Percentiles rank a stretch among this genome's conserved stretches.
Evolutionary conservation across 352 stramenopile genomes (phyloP).

Genomic region (Pythium pyrilobum): DNA sequence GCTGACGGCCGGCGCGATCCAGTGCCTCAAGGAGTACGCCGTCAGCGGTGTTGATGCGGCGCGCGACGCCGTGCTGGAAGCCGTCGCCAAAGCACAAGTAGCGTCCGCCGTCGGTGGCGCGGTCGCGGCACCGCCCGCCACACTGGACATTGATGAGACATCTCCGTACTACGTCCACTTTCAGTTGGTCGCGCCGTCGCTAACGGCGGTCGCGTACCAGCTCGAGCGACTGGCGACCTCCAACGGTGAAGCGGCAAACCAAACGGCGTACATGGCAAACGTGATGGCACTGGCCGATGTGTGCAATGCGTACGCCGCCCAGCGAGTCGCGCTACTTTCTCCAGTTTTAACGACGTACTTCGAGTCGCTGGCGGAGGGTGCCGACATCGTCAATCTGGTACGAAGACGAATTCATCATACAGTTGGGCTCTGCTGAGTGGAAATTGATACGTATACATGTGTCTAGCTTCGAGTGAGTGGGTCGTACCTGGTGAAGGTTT

Average conservation of each 20-base stretch:
- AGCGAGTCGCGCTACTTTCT: constrained; percentile 55
- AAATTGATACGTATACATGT: background rate
- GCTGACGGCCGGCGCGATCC: constrained; percentile 54
- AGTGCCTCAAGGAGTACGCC: constrained; percentile 69
- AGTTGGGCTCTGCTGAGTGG: background rate
- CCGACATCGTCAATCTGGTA: constrained; percentile 72
- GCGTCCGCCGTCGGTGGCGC: background rate
- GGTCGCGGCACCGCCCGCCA: constrained; percentile 7
- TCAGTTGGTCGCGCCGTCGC: constrained; percentile 55
- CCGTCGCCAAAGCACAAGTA: constrained; percentile 28
- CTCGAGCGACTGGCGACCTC: constrained; percentile 40
- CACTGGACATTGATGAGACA: constrained; percentile 53
- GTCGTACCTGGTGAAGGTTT: constrained; percentile 61
- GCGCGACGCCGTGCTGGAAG: constrained; percentile 58
- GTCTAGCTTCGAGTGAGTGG: constrained; percentile 54
- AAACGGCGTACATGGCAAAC: constrained; percentile 34
- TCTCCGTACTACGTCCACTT: constrained; percentile 79
- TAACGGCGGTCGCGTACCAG: constrained; percentile 54
- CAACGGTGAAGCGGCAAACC: constrained; percentile 16
- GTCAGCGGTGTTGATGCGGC: constrained; percentile 59
- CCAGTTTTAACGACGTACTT: constrained; percentile 47
- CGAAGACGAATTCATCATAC: background rate
- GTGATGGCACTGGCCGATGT: constrained; percentile 46
- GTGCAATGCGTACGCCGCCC: constrained; percentile 44
- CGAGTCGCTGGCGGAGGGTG: constrained; percentile 37